Base-by-base conservation (phyloP, 2,329 filamentous ascomycete genomes). In the Clarireedia paspali region DNA sequence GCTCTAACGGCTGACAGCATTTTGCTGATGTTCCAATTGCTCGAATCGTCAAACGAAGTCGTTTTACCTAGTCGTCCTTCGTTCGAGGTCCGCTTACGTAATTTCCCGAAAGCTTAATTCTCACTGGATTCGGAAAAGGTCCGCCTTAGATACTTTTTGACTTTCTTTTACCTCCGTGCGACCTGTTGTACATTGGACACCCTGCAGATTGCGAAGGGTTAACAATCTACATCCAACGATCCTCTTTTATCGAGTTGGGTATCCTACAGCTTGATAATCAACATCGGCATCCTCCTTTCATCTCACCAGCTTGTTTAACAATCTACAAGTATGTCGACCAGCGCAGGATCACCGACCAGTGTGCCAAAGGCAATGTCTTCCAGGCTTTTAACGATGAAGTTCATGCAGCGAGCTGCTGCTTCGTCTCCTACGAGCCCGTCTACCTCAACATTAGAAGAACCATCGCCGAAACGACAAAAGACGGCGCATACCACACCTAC, bases 341-440 rank as follows among this genome's bases (percentile, higher is more conserved):
- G 56, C 30, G 27, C 62, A 24, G 61, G 60, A 54, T 61, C 61
- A 17, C 59, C 63, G 24, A 58, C 55, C 36, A 62, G 60, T 58
- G 58, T 82, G 47, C 81, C 81, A 34, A 87, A 87, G 71, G 79
- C 78, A 47, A 91, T 95, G 84, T 96, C 91, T 60, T 91, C 87
- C 57, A 85, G 91, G 63, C 84, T 96, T 48, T 78, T 95, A 68
- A 91, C 88, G 39, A 96, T 96, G 91, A 95, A 95, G 76, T 96
- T 96, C 70, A 96, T 96, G 91, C 91, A 95, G 76, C 83, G 91
- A 66, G 88, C 88, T 60, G 87, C 84, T 50, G 83, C 85, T 50
- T 81, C 85, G 24, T 75, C 74, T 50, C 74, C 75, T 68, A 72
- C 59, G 36, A 72, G 66, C 58, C 67, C 71, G 50, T 70, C 59